These are phyloP conservation scores for Ambrosia artemisiifolia DNA, from an alignment of 129 eudicot species.

Conservation along the genomic window DNA sequence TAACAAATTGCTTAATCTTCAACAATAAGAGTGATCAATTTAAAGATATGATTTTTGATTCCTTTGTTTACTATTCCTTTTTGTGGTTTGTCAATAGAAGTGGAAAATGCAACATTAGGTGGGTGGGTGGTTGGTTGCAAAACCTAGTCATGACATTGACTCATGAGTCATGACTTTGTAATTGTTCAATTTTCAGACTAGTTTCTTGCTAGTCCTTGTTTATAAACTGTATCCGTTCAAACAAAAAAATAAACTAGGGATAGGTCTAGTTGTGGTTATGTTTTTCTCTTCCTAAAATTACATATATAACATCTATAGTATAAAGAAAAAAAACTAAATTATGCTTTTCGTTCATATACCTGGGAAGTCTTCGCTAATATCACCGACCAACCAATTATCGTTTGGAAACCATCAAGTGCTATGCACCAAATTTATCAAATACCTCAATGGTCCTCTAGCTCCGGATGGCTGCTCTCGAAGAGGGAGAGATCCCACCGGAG, in stretches of 20 bases:
- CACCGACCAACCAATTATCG: too few relatives aligned
- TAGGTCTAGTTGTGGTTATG: too few relatives aligned
- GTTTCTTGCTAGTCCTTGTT: neutral
- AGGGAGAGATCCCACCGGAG: too few relatives aligned
- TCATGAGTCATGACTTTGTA: neutral
- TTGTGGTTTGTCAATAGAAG: neutral
- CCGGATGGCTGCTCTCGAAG: too few relatives aligned
- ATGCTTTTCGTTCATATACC: neutral
- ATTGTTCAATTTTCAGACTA: too few relatives aligned
- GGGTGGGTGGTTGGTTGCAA: neutral
- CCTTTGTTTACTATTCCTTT: neutral
- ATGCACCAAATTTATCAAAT: too few relatives aligned
- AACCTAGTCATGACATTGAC: neutral
- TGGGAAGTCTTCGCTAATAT: neutral
- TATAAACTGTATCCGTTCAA: too few relatives aligned
- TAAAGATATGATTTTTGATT: neutral
- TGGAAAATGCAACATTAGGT: neutral
- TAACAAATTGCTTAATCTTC: neutral
- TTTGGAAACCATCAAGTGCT: neutral
- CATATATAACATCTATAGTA: neutral
- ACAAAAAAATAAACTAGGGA: too few relatives aligned
- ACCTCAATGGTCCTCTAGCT: too few relatives aligned
- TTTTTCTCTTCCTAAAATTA: too few relatives aligned
- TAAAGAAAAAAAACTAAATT: too few relatives aligned
- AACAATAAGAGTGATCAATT: neutral